Evolutionary conservation across 805 yeast genomes (phyloP), one percentile per base, ranked within the genome.

Genomic region (Kazachstania africana): DNA sequence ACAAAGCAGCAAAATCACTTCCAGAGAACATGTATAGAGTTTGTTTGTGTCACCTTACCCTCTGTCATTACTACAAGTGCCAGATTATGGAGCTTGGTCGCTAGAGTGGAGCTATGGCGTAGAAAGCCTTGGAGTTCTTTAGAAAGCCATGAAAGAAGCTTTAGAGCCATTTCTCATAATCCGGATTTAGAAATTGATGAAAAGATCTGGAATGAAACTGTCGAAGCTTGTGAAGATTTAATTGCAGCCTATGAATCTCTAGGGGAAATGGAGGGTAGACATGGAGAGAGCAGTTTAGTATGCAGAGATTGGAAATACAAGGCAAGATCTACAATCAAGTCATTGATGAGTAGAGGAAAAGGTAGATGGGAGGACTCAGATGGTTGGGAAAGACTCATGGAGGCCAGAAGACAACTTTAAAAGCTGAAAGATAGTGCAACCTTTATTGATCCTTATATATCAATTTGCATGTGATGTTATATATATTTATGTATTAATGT

Each of bases 281-380:
- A 76, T 47, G 79, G 78, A 16, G 85, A 83, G 2, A 93, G 78
- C 14, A 83, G 80, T 50, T 42, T 78, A n/a, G 93, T 87, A 8
- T 85, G 95, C 53, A 74, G 77, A 48, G 94, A 85, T 50, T 87
- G 96, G 96, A 79, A 73, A 48, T 81, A 78, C 58, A 84, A 84
- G 52, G 76, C 94, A 2, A 68, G 76, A 39, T 67, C 80, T 12
- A 63, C 81, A 1, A 67, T 85, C 14, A 68, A 93, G 47, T 69
- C 82, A 1, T 61, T 85, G 41, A 67, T 81, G 71, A 75, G 88
- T 12, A 79, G 76, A 48, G 95, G 95, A 6, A 78, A 71, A 45
- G 60, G 64, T 16, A 67, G 67, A 39, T 85, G 95, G 95, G 87
- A 80, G 43, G 84, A 70, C 38, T 64, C 79, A 3, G 76, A 70